These are phyloP conservation scores for Zopfochytrium polystomum DNA, from an alignment of 371 early-diverging fungal species.

Conservation along the genomic window DNA sequence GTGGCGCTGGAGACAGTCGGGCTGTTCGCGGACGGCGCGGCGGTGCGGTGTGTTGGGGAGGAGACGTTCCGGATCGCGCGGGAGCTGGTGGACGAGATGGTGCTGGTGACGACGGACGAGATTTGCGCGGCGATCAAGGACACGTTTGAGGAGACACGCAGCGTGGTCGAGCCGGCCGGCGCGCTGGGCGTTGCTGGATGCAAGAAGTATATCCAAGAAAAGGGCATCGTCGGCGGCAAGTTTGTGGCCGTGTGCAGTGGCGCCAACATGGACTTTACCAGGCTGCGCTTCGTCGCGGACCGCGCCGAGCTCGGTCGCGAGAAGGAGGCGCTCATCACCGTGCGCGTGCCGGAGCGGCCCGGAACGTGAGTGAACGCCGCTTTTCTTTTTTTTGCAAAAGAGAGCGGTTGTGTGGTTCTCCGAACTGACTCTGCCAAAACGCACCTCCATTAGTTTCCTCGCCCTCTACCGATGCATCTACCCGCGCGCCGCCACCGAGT, in stretches of 20 bases:
- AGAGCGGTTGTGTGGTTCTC: too few species aligned
- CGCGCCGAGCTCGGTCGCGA: constrained; percentile 83
- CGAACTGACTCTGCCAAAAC: too few species aligned
- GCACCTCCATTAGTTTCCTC: too few species aligned
- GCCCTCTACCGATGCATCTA: constrained; percentile 40
- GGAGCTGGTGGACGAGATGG: constrained; percentile 61
- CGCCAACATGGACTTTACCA: constrained; percentile 90
- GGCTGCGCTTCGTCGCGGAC: constrained; percentile 90
- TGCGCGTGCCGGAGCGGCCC: constrained; percentile 80
- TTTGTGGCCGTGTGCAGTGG: constrained; percentile 81
- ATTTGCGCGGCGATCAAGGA: constrained; percentile 78
- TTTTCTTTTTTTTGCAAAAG: too few species aligned
- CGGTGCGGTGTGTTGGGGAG: constrained; percentile 81
- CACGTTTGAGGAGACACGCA: constrained; percentile 70
- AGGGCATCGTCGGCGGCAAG: constrained; percentile 32
- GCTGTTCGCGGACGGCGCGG: constrained; percentile 93
- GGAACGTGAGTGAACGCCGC: too few species aligned
- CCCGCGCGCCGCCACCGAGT: constrained; percentile 69
- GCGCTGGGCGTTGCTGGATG: constrained; percentile 82
- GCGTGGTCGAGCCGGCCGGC: constrained; percentile 91
- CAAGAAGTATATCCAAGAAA: constrained; percentile 66
- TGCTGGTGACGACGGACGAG: constrained; percentile 87
- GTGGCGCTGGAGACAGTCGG: constrained; percentile 75
- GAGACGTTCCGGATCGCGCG: constrained; percentile 73
- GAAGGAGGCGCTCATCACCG: constrained; percentile 77